phyloP scores from a whole-genome alignment of 2,329 filamentous ascomycete species.

The Furcasterigmium sp. region DNA sequence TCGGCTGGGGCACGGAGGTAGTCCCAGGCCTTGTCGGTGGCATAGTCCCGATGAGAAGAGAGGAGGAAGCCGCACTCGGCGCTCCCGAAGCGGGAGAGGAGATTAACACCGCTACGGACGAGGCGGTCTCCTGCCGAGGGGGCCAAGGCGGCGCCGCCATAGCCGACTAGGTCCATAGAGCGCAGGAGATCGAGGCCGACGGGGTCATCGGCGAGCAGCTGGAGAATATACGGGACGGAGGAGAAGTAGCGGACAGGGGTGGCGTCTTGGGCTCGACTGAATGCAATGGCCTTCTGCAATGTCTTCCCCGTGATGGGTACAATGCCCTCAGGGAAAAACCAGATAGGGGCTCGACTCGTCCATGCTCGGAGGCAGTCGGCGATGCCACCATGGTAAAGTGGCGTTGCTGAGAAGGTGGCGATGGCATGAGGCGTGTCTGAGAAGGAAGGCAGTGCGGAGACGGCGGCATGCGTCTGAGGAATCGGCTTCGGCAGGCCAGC shows the following conservation, averaged over 20 bases:
- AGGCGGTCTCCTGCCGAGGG: conserved; percentile 46
- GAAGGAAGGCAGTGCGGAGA: conserved; percentile 49
- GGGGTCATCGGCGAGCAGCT: conserved; percentile 41
- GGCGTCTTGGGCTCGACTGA: conserved; percentile 20
- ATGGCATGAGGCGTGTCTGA: conserved; percentile 19
- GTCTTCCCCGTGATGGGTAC: conserved; percentile 52
- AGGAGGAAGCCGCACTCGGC: conserved; percentile 63
- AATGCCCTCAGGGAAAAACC: conserved; percentile 54
- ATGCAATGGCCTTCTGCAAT: conserved; percentile 40
- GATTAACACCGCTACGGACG: conserved; percentile 42
- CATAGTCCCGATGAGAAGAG: conserved; percentile 54
- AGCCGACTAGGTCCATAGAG: conserved; percentile 55
- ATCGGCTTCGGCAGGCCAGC: conserved; percentile 60
- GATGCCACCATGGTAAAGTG: conserved; percentile 60
- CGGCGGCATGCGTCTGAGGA: conserved; percentile 46
- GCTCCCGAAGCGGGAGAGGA: conserved; percentile 60
- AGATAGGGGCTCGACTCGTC: conserved; percentile 54
- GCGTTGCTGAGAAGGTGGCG: conserved; percentile 60
- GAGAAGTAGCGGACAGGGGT: conserved; percentile 50
- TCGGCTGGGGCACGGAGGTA: conserved; percentile 41
- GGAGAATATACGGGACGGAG: conserved; percentile 54
- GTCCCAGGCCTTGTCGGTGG: conserved; percentile 52
- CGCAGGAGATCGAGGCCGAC: conserved; percentile 35
- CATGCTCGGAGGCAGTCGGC: conserved; percentile 58
- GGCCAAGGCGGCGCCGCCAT: conserved; percentile 57